phyloP scores from a whole-genome alignment of 495 filamentous ascomycete species.

The Podospora appendiculata region DNA sequence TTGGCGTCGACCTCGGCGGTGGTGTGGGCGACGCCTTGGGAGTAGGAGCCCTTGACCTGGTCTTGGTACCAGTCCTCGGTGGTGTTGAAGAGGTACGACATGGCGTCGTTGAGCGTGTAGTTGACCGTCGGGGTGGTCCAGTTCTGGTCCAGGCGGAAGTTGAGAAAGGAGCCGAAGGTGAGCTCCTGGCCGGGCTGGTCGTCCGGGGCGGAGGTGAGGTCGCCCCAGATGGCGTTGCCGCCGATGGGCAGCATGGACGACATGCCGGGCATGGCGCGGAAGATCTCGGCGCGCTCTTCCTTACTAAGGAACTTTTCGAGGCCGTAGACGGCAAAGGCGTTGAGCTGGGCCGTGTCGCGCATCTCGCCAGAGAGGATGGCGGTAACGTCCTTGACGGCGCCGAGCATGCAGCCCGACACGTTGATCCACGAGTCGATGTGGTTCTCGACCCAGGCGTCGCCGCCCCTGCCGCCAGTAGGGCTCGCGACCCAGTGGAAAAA shows the following conservation, averaged over 20 bases:
- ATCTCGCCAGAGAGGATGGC: constrained; percentile 94
- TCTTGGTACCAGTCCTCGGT: constrained; percentile 80
- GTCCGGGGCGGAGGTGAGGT: constrained; percentile 82
- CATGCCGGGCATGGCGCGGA: constrained; percentile 94
- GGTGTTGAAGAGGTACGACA: constrained; percentile 68
- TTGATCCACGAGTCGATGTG: constrained; percentile 96
- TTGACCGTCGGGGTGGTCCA: constrained; percentile 55
- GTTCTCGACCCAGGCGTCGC: constrained; percentile 80
- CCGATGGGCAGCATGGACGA: constrained; percentile 97
- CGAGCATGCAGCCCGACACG: constrained; percentile 95
- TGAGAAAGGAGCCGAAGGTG: constrained; percentile 75
- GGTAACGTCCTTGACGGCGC: constrained; percentile 84
- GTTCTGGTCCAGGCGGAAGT: constrained; percentile 61
- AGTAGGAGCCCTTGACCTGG: constrained; percentile 66
- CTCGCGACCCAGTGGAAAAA: constrained; percentile 98
- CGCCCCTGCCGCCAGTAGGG: constrained; percentile 67
- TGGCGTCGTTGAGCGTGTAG: constrained; percentile 68
- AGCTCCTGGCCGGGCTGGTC: constrained; percentile 64
- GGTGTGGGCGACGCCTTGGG: constrained; percentile 80
- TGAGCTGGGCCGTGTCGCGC: constrained; percentile 95
- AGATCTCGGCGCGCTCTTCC: constrained; percentile 85
- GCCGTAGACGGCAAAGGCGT: constrained; percentile 95
- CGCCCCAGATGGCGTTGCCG: constrained; percentile 90
- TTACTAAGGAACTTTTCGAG: constrained; percentile 91
- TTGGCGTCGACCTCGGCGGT: constrained; percentile 77